Evolutionary conservation across 1,139 yeast genomes (phyloP).

Genomic region (Suhomyces panamericanus): DNA sequence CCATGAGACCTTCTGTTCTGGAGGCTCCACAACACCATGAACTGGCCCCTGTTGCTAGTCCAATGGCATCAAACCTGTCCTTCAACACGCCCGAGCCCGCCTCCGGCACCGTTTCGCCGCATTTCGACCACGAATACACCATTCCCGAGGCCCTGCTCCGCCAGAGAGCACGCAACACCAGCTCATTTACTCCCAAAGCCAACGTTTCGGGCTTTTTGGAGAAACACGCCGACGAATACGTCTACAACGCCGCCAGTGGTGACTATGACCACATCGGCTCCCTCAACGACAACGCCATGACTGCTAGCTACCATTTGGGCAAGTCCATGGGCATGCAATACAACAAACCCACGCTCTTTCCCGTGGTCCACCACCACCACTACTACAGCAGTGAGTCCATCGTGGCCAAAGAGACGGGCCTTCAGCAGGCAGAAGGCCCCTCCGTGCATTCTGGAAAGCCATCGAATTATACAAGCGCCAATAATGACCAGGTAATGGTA

Average conservation of each 20-base stretch:
- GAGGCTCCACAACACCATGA: background rate
- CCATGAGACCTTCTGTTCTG: constrained; percentile 19
- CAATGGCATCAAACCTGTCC: background rate
- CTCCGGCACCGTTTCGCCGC: background rate
- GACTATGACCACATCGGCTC: constrained; percentile 19
- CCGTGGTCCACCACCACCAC: constrained; percentile 12
- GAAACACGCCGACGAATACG: constrained; percentile 19
- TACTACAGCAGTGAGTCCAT: constrained; percentile 3
- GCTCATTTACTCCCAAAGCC: constrained; percentile 24
- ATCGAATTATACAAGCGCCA: no score
- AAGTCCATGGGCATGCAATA: constrained; percentile 10
- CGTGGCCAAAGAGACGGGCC: background rate
- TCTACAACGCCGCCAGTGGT: constrained; percentile 23
- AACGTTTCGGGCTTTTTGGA: constrained; percentile 22
- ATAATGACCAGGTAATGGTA: no score
- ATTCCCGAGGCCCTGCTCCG: background rate
- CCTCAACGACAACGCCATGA: constrained; percentile 12
- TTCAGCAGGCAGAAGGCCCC: background rate
- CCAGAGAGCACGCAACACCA: constrained; percentile 13
- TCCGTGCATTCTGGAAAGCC: background rate
- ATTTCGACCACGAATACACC: constrained; percentile 6
- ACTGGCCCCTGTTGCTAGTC: background rate
- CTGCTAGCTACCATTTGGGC: constrained; percentile 15
- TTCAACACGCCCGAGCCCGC: background rate
- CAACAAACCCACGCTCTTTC: constrained; percentile 1